phyloP scores from a whole-genome alignment of 352 stramenopile genomes.

The Globisporangium perplexum region DNA sequence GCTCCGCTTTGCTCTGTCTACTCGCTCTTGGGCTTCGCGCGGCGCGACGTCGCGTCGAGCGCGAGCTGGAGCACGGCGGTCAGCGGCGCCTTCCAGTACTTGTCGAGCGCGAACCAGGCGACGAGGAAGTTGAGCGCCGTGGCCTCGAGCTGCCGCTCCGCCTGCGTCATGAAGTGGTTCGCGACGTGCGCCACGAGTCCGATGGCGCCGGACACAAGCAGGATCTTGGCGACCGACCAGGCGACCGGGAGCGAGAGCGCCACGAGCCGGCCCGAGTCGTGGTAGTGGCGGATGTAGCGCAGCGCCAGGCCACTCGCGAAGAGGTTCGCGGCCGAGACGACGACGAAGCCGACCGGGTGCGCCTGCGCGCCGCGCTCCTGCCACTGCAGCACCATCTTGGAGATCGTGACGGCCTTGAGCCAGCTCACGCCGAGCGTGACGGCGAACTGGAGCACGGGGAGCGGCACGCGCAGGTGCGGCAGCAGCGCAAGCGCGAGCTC shows the following conservation, averaged over 20 bases:
- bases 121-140: slow-evolving; percentile 52
- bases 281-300: slow-evolving; percentile 48
- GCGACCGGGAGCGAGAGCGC: slow-evolving; percentile 27
- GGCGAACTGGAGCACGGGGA: slow-evolving; percentile 37
- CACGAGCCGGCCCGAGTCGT: slow-evolving; percentile 27
- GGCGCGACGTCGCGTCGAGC: slow-evolving; percentile 8
- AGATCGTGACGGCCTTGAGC: slow-evolving; percentile 68
- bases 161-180: slow-evolving; percentile 46
- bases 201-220: slow-evolving; percentile 30
- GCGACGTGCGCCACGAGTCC: slow-evolving; percentile 51
- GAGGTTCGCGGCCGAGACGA: slow-evolving; percentile 62
- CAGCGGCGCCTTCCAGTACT: slow-evolving; percentile 61
- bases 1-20: slow-evolving; percentile 2
- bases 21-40: slow-evolving; percentile 19
- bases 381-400: slow-evolving; percentile 63
- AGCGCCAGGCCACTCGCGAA: slow-evolving; percentile 59
- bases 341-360: slow-evolving; percentile 52
- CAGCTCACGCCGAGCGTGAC: slow-evolving; percentile 59
- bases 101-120: slow-evolving; percentile 66
- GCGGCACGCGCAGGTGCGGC: slow-evolving; percentile 29
- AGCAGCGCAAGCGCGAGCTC: slow-evolving; percentile 33
- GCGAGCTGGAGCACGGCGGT: slow-evolving; percentile 23
- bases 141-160: slow-evolving; percentile 45
- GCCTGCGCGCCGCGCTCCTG: slow-evolving; percentile 26
- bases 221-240: slow-evolving; percentile 41